Percentiles rank a stretch among this genome's conserved stretches.
Evolutionary conservation across 345 rosid genomes (phyloP).

Genomic region (Brassica napus): Da-Ae NC_063438.1:8955001-8955500

Average conservation of each 20-base stretch:
- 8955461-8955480: constrained; percentile 37
- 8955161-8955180: background rate
- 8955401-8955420: constrained; percentile 22
- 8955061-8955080: constrained; percentile 48
- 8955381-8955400: constrained; percentile 52
- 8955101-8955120: background rate
- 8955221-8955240: constrained; percentile 31
- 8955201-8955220: constrained; percentile 41
- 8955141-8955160: background rate
- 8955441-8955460: constrained; percentile 20
- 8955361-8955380: constrained; percentile 19
- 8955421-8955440: constrained; percentile 66
- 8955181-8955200: constrained; percentile 42
- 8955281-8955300: background rate
- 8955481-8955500: constrained; percentile 47
- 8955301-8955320: background rate
- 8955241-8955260: constrained; percentile 43
- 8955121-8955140: background rate
- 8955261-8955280: constrained; percentile 27
- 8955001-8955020: constrained; percentile 32
- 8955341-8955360: constrained; percentile 53
- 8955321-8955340: background rate
- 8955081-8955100: constrained; percentile 62
- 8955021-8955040: constrained; percentile 47
- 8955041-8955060: constrained; percentile 47